A percentile compares a stretch with the other conserved stretches of the same genome.
Evolutionary conservation across 345 rosid species (phyloP).

Genomic region (Corchorus capsularis): DNA sequence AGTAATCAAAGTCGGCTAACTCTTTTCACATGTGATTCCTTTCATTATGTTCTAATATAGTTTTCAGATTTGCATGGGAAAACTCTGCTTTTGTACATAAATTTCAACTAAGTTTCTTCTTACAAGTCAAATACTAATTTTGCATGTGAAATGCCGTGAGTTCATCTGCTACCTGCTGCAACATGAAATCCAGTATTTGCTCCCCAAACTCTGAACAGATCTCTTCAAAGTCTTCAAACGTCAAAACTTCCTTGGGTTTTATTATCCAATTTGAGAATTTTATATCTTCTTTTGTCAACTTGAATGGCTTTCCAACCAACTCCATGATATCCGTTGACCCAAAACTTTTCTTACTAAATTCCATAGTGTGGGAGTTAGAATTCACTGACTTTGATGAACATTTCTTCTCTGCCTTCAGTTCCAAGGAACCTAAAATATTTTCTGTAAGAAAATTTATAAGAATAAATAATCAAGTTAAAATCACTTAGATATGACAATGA

Average conservation of each 20-base stretch:
- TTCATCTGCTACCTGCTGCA: conserved; percentile 49
- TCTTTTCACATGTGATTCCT: conserved; percentile 5
- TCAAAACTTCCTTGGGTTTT: conserved; percentile 22
- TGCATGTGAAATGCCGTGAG: conserved; percentile 38
- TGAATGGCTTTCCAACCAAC: conserved; percentile 40
- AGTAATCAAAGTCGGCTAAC: conserved; percentile 7
- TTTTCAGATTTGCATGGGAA: neutral
- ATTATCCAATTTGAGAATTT: conserved; percentile 43
- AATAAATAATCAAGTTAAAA: neutral
- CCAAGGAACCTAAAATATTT: neutral
- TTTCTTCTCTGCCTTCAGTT: conserved; percentile 22
- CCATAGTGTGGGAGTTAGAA: neutral
- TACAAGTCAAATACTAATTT: neutral
- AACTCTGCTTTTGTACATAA: neutral
- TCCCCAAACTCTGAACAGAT: conserved; percentile 50
- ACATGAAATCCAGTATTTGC: conserved; percentile 50
- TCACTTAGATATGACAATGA: neutral
- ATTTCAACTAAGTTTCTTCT: neutral
- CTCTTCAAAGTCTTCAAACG: conserved; percentile 46
- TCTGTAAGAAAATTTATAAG: conserved; percentile 1
- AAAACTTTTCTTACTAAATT: neutral
- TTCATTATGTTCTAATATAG: neutral
- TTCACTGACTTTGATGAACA: conserved; percentile 14
- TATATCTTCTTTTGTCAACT: conserved; percentile 49
- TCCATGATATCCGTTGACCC: conserved; percentile 22